A percentile compares a stretch with the other conserved stretches of the same genome.
Conservation (phyloP, 495 filamentous ascomycete genomes). For the Penicillium alfredii region DNA sequence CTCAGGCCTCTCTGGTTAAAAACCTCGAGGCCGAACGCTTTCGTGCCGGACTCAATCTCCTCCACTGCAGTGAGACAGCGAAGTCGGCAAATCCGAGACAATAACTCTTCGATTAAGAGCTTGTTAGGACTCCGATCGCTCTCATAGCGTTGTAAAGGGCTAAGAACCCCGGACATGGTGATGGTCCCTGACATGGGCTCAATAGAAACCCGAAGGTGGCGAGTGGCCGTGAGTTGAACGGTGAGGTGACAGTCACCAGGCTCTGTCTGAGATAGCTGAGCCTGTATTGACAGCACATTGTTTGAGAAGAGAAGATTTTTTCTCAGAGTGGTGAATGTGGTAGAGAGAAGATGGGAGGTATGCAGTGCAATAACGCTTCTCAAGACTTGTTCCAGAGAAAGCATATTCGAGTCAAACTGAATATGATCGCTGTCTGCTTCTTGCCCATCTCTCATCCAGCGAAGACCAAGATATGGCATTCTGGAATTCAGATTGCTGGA, state of each 20-base stretch:
- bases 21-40: slow-evolving; percentile 56
- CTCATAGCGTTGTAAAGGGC: slow-evolving; percentile 42
- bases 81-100: slow-evolving; percentile 48
- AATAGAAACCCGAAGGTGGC: slow-evolving; percentile 54
- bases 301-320: slow-evolving; percentile 52
- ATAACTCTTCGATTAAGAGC: slow-evolving; percentile 49
- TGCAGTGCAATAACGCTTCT: slow-evolving; percentile 71
- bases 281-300: slow-evolving; percentile 46
- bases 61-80: slow-evolving; percentile 54
- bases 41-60: slow-evolving; percentile 55
- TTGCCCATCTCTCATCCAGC: slow-evolving; percentile 80
- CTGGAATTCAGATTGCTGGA: slow-evolving; percentile 8
- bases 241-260: slow-evolving; percentile 60
- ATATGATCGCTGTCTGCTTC: slow-evolving; percentile 63
- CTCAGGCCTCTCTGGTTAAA: slow-evolving; percentile 46
- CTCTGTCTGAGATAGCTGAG: slow-evolving; percentile 50
- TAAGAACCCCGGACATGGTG: slow-evolving; percentile 33
- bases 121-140: slow-evolving; percentile 33
- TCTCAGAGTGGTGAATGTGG: slow-evolving; percentile 52
- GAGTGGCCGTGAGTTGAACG: slow-evolving; percentile 57
- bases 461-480: slow-evolving; percentile 53
- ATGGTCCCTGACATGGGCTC: slow-evolving; percentile 54
- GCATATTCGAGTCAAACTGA: slow-evolving; percentile 53
- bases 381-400: slow-evolving; percentile 69
- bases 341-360: slow-evolving; percentile 56